Evolutionary conservation across 2,329 filamentous ascomycete genomes (phyloP).

Genomic region (Fusarium buxicola): DNA sequence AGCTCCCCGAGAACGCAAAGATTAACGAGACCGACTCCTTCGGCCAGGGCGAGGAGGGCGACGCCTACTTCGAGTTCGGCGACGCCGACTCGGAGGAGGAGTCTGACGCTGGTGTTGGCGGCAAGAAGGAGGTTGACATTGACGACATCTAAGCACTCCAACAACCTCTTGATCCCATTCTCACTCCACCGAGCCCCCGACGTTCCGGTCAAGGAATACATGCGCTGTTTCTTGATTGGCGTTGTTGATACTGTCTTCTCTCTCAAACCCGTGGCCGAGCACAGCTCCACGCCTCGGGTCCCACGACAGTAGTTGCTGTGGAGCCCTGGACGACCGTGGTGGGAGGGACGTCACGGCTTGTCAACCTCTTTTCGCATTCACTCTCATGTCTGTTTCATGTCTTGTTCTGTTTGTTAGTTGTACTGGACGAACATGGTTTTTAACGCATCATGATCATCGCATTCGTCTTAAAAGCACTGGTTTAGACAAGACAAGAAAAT

Average conservation of each 20-base stretch:
- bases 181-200: conserved; percentile 42
- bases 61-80: conserved; percentile 98
- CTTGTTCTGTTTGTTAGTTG: conserved; percentile 36
- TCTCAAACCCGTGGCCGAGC: conserved; percentile 60
- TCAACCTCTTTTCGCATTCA: conserved; percentile 45
- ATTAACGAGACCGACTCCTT: conserved; percentile 99
- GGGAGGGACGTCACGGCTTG: conserved; percentile 71
- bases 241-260: conserved; percentile 71
- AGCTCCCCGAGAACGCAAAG: conserved; percentile 96
- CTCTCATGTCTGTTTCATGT: conserved; percentile 32
- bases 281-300: conserved; percentile 43
- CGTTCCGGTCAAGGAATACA: conserved; percentile 22
- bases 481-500: conserved; percentile 46
- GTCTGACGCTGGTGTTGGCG: conserved; percentile 65
- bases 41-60: conserved; percentile 90
- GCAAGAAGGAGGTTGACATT: conserved; percentile 86
- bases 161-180: conserved; percentile 14
- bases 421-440: conserved; percentile 43
- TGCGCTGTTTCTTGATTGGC: conserved; percentile 18
- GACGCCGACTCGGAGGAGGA: conserved; percentile 79
- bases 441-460: conserved; percentile 39
- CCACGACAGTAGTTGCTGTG: conserved; percentile 61
- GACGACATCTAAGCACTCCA: conserved; percentile 82
- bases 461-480: conserved; percentile 42
- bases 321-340: conserved; percentile 59